Percentiles rank a stretch among this genome's conserved stretches.
Evolutionary conservation across 2,329 filamentous ascomycete genomes (phyloP).

Genomic region (Arachnomyces sp.): DNA sequence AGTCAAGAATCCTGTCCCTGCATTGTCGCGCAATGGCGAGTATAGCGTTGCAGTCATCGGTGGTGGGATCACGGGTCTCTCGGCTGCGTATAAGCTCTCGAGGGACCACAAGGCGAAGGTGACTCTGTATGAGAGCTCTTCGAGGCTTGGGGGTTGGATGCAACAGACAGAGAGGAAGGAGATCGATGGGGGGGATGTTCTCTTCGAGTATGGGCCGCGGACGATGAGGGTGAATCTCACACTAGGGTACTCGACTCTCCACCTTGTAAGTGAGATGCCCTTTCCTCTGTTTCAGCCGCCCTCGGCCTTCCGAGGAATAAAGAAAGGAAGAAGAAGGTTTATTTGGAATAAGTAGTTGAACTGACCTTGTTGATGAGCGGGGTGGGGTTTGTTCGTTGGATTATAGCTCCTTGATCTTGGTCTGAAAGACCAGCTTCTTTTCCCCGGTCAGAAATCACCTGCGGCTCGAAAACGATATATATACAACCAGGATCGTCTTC

Average conservation of each 20-base stretch:
- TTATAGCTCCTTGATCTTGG: constrained; percentile 50
- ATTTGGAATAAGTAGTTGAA: no score
- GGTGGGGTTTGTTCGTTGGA: background rate
- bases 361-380: constrained; percentile 16
- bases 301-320: no score
- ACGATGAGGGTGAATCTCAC: constrained; percentile 53
- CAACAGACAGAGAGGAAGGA: constrained; percentile 56
- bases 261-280: constrained; percentile 51
- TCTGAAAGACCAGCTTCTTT: constrained; percentile 49
- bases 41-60: constrained; percentile 55
- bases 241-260: constrained; percentile 59
- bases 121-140: constrained; percentile 68
- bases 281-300: no score
- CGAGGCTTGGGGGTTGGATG: constrained; percentile 76
- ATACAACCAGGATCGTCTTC: constrained; percentile 79
- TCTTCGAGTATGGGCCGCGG: constrained; percentile 79
- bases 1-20: no score
- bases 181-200: constrained; percentile 51
- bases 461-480: constrained; percentile 62
- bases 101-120: constrained; percentile 62
- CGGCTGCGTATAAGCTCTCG: constrained; percentile 67
- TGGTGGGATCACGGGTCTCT: constrained; percentile 74
- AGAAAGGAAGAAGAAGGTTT: no score
- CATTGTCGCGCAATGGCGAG: no score
- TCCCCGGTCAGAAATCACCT: constrained; percentile 42